A percentile compares a stretch with the other conserved stretches of the same genome.
Conservation (phyloP, 2,329 filamentous ascomycete species). For the Colletotrichum tamarilloi region DNA sequence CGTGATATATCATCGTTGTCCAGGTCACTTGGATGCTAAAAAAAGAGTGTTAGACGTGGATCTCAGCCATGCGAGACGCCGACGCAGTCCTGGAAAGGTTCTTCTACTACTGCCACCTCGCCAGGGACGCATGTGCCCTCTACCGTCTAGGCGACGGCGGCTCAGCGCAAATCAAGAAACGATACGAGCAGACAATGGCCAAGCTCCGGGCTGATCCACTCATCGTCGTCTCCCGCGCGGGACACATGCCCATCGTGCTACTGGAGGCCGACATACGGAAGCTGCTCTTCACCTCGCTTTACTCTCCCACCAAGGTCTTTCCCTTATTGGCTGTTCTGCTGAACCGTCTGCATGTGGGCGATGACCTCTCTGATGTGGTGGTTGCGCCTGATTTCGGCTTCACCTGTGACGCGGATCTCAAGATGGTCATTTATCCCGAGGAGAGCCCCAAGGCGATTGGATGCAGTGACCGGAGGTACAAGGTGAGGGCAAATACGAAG, state of each 20-base stretch:
- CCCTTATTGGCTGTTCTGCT: slow-evolving; percentile 48
- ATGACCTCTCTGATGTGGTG: slow-evolving; percentile 24
- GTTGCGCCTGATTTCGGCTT: slow-evolving; percentile 27
- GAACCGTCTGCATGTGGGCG: slow-evolving; percentile 42
- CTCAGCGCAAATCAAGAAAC: slow-evolving; percentile 39
- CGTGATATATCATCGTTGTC: neutral
- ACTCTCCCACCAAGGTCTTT: slow-evolving; percentile 45
- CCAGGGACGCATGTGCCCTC: slow-evolving; percentile 51
- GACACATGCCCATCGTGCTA: slow-evolving; percentile 48
- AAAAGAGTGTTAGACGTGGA: slow-evolving; percentile 41
- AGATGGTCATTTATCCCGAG: slow-evolving; percentile 15
- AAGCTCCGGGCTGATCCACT: slow-evolving; percentile 48
- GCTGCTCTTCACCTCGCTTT: slow-evolving; percentile 48
- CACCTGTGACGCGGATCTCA: slow-evolving; percentile 24
- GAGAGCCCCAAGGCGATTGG: slow-evolving; percentile 38
- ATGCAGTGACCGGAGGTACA: slow-evolving; percentile 47
- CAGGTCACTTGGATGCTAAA: neutral
- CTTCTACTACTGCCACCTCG: slow-evolving; percentile 58
- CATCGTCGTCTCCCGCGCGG: slow-evolving; percentile 42
- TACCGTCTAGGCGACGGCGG: slow-evolving; percentile 47
- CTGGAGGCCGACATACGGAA: slow-evolving; percentile 50
- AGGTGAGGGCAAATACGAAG: slow-evolving; percentile 13
- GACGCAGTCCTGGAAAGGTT: slow-evolving; percentile 59
- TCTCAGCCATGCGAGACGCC: slow-evolving; percentile 53
- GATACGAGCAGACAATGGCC: slow-evolving; percentile 46